Evolutionary conservation across 306 rosid species (phyloP).

Genomic region (Castanea sativa): DNA sequence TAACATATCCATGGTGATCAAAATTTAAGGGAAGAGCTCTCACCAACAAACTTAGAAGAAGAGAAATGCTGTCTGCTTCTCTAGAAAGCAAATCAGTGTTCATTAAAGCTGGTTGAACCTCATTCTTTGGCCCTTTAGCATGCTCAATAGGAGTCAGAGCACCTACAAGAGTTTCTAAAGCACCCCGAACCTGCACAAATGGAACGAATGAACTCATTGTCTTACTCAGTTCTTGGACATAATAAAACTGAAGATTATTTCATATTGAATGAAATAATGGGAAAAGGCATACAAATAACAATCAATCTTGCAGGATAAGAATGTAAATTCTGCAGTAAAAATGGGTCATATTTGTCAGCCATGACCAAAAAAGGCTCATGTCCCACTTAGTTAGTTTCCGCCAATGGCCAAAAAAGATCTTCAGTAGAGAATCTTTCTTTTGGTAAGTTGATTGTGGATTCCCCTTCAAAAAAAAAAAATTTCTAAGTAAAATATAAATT

Average conservation of each 20-base stretch:
- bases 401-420: background rate
- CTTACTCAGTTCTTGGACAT: background rate
- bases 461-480: too few relatives aligned
- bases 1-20: background rate
- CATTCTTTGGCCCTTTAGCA: conserved; percentile 61
- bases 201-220: conserved; percentile 18
- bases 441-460: background rate
- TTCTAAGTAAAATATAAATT: too few relatives aligned
- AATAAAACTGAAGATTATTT: conserved; percentile 9
- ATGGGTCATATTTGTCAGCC: background rate
- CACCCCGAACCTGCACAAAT: conserved; percentile 76
- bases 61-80: conserved; percentile 82
- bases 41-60: conserved; percentile 90
- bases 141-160: conserved; percentile 85
- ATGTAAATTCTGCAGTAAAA: conserved; percentile 9
- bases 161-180: conserved; percentile 82
- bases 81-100: conserved; percentile 87
- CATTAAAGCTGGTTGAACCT: conserved; percentile 83
- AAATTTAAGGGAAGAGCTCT: conserved; percentile 28
- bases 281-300: background rate
- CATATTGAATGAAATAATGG: background rate
- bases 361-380: background rate
- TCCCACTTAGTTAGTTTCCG: background rate
- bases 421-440: background rate
- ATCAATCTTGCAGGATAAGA: conserved; percentile 5